Evolutionary conservation across 2,329 filamentous ascomycete species (phyloP).

Genomic region (Penicillium sp.): DNA sequence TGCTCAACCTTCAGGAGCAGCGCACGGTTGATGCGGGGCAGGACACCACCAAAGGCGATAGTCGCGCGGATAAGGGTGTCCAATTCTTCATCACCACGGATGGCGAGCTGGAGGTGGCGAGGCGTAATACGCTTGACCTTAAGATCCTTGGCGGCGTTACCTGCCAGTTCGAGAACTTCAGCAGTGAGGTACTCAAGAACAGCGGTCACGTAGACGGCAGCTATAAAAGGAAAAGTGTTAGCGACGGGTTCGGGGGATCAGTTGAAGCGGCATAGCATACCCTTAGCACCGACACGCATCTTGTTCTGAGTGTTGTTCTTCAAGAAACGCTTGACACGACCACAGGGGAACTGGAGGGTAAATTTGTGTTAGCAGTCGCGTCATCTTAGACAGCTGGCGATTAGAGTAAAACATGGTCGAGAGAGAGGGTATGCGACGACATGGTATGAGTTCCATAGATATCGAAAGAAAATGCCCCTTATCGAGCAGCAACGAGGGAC

Average conservation of each 20-base stretch:
- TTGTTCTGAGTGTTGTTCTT: slow-evolving; percentile 99
- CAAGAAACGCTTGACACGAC: slow-evolving; percentile 99
- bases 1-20: slow-evolving; percentile 93
- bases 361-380: slow-evolving; percentile 24
- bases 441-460: not conserved
- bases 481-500: slow-evolving; percentile 11
- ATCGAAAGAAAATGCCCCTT: slow-evolving; percentile 5
- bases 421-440: slow-evolving; percentile 12
- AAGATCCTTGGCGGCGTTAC: slow-evolving; percentile 98
- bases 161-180: slow-evolving; percentile 95
- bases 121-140: slow-evolving; percentile 99
- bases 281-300: slow-evolving; percentile 97
- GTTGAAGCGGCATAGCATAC: slow-evolving; percentile 31
- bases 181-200: slow-evolving; percentile 97
- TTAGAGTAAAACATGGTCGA: not conserved
- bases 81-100: slow-evolving; percentile 96
- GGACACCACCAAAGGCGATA: slow-evolving; percentile 95
- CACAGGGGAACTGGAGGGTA: slow-evolving; percentile 80
- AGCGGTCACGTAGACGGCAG: slow-evolving; percentile 95
- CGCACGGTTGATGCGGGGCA: slow-evolving; percentile 98
- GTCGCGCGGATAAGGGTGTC: slow-evolving; percentile 97
- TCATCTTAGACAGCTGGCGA: not conserved
- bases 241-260: not conserved
- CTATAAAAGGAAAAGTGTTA: slow-evolving; percentile 41
- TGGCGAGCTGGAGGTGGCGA: slow-evolving; percentile 94